Evolutionary conservation across 2,329 filamentous ascomycete species (phyloP), one percentile per base, ranked within the genome.

Genomic region (Didymella exigua): DNA sequence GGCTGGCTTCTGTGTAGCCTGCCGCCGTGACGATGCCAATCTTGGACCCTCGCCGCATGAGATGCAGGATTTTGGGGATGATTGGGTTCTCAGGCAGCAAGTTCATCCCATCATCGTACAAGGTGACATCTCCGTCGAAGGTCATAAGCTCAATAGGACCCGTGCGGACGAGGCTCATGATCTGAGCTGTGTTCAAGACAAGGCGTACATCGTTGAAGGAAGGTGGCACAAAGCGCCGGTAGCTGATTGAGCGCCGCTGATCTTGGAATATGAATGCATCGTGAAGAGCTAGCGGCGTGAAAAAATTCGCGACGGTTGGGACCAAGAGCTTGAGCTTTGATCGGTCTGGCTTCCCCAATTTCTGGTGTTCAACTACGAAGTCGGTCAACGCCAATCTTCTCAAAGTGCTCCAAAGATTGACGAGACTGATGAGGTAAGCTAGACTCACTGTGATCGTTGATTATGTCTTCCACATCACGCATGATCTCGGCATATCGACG

Each of bases 21-120:
- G 95, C 95, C 1, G 95, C 95, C 0, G 95, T 99, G 46, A 99
- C 95, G 69, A 99, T 98, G 45, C 93, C 95, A 63, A 99, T 88
- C 63, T 89, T 89, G 61, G 93, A 90, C 56, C 89, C 88, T 62
- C 87, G 87, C 41, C 82, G 82, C 65, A 99, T 84, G 14, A 99
- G 86, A 58, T 87, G 86, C 50, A 87, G 67, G 41, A 88, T 84
- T 9, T 84, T 82, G 3, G 78, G 78, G 48, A 98, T 92, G 14
- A 96, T 86, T 0, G 91, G 89, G 72, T 90, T 96, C 14, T 85
- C 81, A 0, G 87, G 81, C 49, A 88, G 86, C 8, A 99, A 81
- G 60, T 86, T 90, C 66, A 91, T 83, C 11, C 95, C 95, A 69
- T 99, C 80, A 41, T 82, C 79, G 74, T 99, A 99, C 19, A 99